phyloP scores from a whole-genome alignment of 1,139 yeast species.

The Kodamaea sp. region DNA sequence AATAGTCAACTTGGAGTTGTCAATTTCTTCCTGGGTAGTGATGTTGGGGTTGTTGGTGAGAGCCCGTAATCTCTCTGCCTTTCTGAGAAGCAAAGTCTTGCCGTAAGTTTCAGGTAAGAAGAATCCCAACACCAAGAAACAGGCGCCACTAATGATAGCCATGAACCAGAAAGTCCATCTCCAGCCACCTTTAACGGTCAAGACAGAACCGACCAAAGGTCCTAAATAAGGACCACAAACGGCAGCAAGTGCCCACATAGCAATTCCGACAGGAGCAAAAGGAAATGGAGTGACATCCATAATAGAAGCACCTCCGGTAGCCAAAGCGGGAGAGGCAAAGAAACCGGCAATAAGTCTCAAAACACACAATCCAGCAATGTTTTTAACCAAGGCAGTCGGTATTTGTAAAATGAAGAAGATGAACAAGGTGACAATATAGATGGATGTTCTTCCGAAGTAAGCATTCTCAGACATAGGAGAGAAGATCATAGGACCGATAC shows the following conservation, averaged over 20 bases:
- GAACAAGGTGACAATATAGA: conserved; percentile 30
- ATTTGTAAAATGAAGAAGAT: conserved; percentile 34
- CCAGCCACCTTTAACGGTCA: conserved; percentile 30
- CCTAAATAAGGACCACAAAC: conserved; percentile 38
- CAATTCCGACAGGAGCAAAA: conserved; percentile 32
- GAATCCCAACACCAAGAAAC: conserved; percentile 24
- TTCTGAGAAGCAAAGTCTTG: conserved; percentile 33
- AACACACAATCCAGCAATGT: conserved; percentile 31
- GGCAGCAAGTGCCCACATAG: conserved; percentile 36
- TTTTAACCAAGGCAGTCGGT: conserved; percentile 27
- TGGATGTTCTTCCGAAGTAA: conserved; percentile 53
- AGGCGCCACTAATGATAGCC: conserved; percentile 29
- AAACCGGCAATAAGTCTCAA: conserved; percentile 35
- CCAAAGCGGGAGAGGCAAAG: conserved; percentile 35
- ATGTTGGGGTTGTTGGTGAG: conserved; percentile 33
- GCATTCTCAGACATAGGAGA: conserved; percentile 42
- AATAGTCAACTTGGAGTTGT: conserved; percentile 18
- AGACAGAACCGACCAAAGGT: conserved; percentile 35
- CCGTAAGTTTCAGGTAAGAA: conserved; percentile 36
- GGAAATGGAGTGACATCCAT: conserved; percentile 27
- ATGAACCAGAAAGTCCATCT: conserved; percentile 44
- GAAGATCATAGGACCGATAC: conserved; percentile 39
- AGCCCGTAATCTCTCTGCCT: conserved; percentile 35
- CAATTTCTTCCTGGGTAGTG: conserved; percentile 29
- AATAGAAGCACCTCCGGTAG: conserved; percentile 39